phyloP scores from a whole-genome alignment of 176 grass and related monocot species.

The Elymus sibiricus region DNA sequence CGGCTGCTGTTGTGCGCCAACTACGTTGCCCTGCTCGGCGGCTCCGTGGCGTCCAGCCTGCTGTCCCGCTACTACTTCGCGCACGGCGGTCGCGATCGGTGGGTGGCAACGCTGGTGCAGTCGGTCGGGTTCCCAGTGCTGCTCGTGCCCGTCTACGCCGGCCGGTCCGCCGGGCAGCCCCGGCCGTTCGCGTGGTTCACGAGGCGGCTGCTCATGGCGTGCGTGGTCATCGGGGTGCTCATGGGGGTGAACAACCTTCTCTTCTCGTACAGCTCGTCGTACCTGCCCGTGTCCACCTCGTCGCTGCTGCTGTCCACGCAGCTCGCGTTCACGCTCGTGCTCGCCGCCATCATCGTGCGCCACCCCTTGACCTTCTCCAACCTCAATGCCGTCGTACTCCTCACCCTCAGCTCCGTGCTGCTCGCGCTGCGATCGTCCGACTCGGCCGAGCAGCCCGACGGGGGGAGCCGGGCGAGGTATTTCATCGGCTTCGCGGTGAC shows the following conservation, averaged over 20 bases:
- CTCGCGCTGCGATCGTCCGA: constrained; percentile 56
- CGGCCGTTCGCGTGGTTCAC: constrained; percentile 55
- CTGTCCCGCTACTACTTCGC: constrained; percentile 90
- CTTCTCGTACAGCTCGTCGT: constrained; percentile 71
- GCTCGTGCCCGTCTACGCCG: constrained; percentile 57
- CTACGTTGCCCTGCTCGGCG: constrained; percentile 67
- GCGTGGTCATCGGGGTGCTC: constrained; percentile 71
- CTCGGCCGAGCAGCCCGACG: constrained; percentile 43
- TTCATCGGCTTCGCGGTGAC: constrained; percentile 65
- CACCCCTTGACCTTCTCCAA: constrained; percentile 82
- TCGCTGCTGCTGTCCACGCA: constrained; percentile 91
- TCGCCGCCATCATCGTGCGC: constrained; percentile 72
- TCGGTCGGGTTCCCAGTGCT: constrained; percentile 83
- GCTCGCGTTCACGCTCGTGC: constrained; percentile 79
- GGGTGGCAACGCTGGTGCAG: constrained; percentile 92
- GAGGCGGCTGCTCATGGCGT: constrained; percentile 36
- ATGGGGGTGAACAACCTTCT: constrained; percentile 93
- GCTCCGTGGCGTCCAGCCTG: constrained; percentile 69
- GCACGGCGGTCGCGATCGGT: constrained; percentile 68
- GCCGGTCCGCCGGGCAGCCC: constrained; percentile 18
- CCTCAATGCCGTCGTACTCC: constrained; percentile 83
- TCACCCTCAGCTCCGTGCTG: constrained; percentile 76
- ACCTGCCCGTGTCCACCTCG: constrained; percentile 90
- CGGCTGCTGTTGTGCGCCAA: constrained; percentile 43
- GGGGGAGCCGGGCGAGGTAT: constrained; percentile 45